A percentile compares a stretch with the other conserved stretches of the same genome.
phyloP scores from a whole-genome alignment of 331 rosid genomes.

The Prunus yedoensis region DNA sequence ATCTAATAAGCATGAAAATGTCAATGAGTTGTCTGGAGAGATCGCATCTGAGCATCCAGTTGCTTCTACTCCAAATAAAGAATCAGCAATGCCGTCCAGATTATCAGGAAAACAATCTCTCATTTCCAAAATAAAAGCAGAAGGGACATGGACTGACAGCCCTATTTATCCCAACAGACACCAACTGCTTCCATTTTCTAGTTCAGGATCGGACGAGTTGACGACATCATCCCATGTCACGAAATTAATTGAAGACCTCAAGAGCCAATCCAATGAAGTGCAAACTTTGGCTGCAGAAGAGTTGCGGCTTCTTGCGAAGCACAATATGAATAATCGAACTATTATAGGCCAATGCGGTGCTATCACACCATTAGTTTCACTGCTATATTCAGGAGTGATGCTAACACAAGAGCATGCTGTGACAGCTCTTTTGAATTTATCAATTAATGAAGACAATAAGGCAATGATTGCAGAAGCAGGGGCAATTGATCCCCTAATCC shows the following conservation, averaged over 20 bases:
- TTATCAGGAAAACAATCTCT: constrained; percentile 43
- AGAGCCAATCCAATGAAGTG: constrained; percentile 50
- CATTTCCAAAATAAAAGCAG: constrained; percentile 35
- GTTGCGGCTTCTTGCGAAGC: constrained; percentile 76
- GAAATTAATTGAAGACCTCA: constrained; percentile 72
- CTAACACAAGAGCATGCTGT: constrained; percentile 87
- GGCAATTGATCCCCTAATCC: constrained; percentile 78
- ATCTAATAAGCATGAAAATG: constrained; percentile 42
- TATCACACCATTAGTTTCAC: constrained; percentile 55
- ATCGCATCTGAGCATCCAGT: constrained; percentile 43
- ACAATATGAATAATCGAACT: constrained; percentile 73
- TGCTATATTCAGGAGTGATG: constrained; percentile 60
- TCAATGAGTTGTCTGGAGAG: constrained; percentile 46
- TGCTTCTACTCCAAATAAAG: constrained; percentile 39
- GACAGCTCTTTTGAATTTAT: constrained; percentile 83
- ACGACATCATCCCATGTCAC: constrained; percentile 53
- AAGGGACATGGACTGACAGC: constrained; percentile 39
- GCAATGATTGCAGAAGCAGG: constrained; percentile 77
- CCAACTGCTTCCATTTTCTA: constrained; percentile 36
- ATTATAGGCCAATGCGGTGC: constrained; percentile 70
- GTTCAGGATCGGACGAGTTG: constrained; percentile 43
- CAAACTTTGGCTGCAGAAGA: constrained; percentile 83
- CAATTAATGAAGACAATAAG: constrained; percentile 73
- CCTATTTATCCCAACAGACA: constrained; percentile 32
- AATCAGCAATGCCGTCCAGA: constrained; percentile 29